Evolutionary conservation across 192 early-diverging fungal genomes (phyloP).

Genomic region (Podila clonocystis): DNA sequence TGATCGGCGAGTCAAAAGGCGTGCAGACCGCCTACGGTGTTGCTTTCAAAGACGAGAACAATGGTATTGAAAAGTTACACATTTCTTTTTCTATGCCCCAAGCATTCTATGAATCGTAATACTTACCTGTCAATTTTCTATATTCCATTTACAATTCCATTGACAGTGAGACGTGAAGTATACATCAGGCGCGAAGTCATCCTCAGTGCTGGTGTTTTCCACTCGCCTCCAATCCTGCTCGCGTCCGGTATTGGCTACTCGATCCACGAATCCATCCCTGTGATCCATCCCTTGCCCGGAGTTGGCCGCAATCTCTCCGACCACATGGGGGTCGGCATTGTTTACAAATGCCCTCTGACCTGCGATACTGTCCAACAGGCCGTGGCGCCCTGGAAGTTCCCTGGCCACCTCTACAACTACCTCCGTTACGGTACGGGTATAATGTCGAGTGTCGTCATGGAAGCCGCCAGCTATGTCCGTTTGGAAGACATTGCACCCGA

Average conservation of each 20-base stretch:
- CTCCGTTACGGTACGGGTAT: slow-evolving; percentile 9
- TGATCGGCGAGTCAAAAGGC: slow-evolving; percentile 2
- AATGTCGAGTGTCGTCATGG: slow-evolving; percentile 7
- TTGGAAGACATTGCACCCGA: slow-evolving; percentile 26
- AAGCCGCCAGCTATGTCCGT: slow-evolving; percentile 11
- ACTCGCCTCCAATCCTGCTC: slow-evolving; percentile 11
- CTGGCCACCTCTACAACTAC: not conserved
- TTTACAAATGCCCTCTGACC: not conserved
- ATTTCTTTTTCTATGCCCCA: too few relatives aligned
- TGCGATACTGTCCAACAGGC: not conserved
- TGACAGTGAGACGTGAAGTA: not conserved
- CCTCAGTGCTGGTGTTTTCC: slow-evolving; percentile 1
- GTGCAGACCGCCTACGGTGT: slow-evolving; percentile 18
- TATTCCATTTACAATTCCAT: not conserved
- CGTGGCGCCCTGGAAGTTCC: not conserved
- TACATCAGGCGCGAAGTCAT: not conserved
- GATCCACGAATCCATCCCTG: slow-evolving; percentile 21
- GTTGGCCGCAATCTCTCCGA: slow-evolving; percentile 53
- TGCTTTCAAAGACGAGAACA: slow-evolving; percentile 14
- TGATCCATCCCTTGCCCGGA: slow-evolving; percentile 34
- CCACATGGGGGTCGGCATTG: slow-evolving; percentile 26
- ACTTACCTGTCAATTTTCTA: too few relatives aligned
- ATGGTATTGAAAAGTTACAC: slow-evolving; percentile 2
- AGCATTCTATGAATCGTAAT: too few relatives aligned
- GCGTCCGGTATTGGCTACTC: slow-evolving; percentile 6